phyloP scores from a whole-genome alignment of 2,329 filamentous ascomycete genomes.

The Botrytis sinoallii region DNA sequence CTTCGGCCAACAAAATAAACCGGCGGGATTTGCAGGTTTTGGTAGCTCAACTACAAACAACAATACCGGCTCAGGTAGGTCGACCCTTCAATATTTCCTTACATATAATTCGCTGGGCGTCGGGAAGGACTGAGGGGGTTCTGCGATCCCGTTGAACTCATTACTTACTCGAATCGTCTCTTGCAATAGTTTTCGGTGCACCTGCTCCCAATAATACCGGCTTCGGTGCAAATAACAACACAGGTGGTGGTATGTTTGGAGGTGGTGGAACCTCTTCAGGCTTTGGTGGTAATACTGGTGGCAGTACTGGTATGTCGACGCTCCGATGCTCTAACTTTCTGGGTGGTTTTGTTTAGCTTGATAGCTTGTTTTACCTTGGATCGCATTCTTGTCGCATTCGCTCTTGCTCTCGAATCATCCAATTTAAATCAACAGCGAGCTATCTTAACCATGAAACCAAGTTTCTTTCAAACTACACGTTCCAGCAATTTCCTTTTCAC shows the following conservation, averaged over 20 bases:
- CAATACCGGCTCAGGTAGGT: conserved; percentile 39
- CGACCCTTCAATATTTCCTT: conserved; percentile 23
- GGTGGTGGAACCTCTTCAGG: conserved; percentile 33
- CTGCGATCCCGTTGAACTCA: conserved; percentile 29
- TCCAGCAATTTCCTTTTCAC: neutral
- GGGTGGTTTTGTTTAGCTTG: conserved; percentile 27
- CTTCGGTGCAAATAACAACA: conserved; percentile 42
- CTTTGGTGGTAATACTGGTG: conserved; percentile 39
- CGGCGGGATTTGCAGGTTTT: conserved; percentile 56
- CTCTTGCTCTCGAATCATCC: conserved; percentile 15
- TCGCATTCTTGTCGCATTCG: conserved; percentile 18
- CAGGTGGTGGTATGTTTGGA: conserved; percentile 41
- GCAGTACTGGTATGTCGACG: conserved; percentile 38
- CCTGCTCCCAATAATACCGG: conserved; percentile 36
- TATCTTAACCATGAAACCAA: neutral
- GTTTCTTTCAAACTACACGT: neutral
- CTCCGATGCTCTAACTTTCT: conserved; percentile 28
- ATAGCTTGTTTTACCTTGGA: conserved; percentile 19
- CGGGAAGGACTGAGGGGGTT: neutral
- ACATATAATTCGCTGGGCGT: neutral
- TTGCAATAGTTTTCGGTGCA: conserved; percentile 44
- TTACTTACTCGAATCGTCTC: conserved; percentile 38
- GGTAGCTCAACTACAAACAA: conserved; percentile 31
- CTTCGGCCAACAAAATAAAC: conserved; percentile 59
- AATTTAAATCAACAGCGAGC: neutral